Base-by-base conservation (phyloP, 164 flowering plant species). In the Vitis labrusca region DNA sequence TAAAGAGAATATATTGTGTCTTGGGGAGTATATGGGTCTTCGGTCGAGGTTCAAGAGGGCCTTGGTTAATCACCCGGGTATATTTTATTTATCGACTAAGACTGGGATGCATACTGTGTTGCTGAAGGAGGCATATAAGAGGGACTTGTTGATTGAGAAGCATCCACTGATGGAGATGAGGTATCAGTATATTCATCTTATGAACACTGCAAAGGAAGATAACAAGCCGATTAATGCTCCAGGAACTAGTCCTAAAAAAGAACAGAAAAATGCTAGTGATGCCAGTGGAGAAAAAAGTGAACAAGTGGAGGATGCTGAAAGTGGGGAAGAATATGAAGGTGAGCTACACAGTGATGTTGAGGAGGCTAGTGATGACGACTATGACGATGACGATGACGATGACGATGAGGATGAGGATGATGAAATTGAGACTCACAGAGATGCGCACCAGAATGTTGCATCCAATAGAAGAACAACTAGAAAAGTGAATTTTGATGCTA, bases 81-180 rank as follows among this genome's bases (percentile, higher is more conserved):
- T 96, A 5, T 93, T 96, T 77, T 96, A 96, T 50, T 9, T 87
- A 50, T 93, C 98, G 2, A 85, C 85, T 74, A 93, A 91, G 86
- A 77, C 82, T 54, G 81, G 89, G 60, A 89, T 90, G 0, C 82
- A 85, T 70, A 93, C 98, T 17, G 89, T 92, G 56, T 89, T 96
- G 61, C 79, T 93, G 66, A 90, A 85, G 73, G 99, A 93, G 72
- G 99, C 78, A 2, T 96, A 81, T 68, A 88, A 82, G 75, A 89
- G 97, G 75, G 90, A 90, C 48, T 13, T 83, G n/a, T 69, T 93
- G 84, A 50, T 86, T 54, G 87, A 89, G 75, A 83, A 82, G 71
- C 93, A 93, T 80, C 90, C 85, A 0, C 59, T 91, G 81, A 84
- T 89, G 97, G 74, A 64, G 16, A 78, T 93, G 78, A 82, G 97